These are phyloP conservation scores for Colletotrichum sp. DNA, from an alignment of 2,329 filamentous ascomycete species.

Conservation along the genomic window DNA sequence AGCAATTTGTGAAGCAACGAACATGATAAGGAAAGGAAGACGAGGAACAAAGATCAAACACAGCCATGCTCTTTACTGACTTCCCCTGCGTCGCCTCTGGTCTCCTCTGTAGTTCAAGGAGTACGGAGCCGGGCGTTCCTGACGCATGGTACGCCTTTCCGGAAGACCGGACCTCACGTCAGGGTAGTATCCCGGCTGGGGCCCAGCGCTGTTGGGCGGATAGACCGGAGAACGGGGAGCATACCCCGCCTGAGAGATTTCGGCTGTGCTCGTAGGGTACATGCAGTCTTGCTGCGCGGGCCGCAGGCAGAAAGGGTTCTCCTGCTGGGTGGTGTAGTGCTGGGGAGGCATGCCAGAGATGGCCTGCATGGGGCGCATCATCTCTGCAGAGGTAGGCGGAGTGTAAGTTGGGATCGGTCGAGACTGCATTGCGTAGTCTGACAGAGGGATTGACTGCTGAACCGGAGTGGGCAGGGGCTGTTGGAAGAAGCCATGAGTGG, in stretches of 20 bases:
- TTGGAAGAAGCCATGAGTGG: conserved; percentile 5
- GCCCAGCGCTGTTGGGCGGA: not conserved
- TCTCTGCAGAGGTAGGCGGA: conserved; percentile 8
- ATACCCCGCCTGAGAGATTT: conserved; percentile 9
- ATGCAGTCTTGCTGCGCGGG: conserved; percentile 1
- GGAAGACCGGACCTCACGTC: conserved; percentile 10
- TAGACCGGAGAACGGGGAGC: conserved; percentile 11
- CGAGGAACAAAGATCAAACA: too few relatives aligned
- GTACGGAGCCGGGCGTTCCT: conserved; percentile 13
- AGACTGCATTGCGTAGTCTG: conserved; percentile 12
- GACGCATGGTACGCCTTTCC: conserved; percentile 11
- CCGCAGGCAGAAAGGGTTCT: conserved; percentile 7
- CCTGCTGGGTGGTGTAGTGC: conserved; percentile 15
- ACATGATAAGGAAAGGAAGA: not conserved
- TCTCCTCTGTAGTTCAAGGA: conserved; percentile 12
- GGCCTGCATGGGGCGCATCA: conserved; percentile 17
- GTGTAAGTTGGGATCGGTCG: conserved; percentile 10
- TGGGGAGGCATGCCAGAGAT: conserved; percentile 2
- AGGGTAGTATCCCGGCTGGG: not conserved
- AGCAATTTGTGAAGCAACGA: not conserved
- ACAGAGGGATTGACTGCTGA: not conserved
- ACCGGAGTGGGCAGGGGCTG: not conserved
- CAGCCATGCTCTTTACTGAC: not conserved
- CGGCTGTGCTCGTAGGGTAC: not conserved
- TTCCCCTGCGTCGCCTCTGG: conserved; percentile 10